These are phyloP conservation scores for Calvatia gigantea DNA, from an alignment of 768 basidiomycete species.

Conservation along the genomic window DNA sequence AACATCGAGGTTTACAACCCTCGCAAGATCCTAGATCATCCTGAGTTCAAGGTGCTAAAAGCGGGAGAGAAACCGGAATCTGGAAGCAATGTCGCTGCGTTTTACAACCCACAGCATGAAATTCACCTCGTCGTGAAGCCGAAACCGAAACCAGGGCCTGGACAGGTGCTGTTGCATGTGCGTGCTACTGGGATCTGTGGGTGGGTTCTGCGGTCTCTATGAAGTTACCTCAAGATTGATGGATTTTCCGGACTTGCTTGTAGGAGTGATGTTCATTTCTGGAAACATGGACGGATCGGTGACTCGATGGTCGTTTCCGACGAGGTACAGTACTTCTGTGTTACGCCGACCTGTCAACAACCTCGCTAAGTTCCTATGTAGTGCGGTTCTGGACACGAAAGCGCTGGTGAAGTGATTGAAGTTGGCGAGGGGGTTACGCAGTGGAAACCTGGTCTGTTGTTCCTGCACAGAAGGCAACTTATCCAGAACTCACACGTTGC, in stretches of 20 bases:
- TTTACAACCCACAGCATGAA: slow-evolving; percentile 61
- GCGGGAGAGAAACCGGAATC: slow-evolving; percentile 45
- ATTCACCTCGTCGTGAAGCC: slow-evolving; percentile 69
- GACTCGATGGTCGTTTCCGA: slow-evolving; percentile 70
- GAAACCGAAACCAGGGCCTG: slow-evolving; percentile 53
- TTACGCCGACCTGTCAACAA: neutral
- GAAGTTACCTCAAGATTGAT: neutral
- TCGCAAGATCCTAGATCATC: slow-evolving; percentile 51
- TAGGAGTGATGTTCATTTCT: slow-evolving; percentile 73
- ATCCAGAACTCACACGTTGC: neutral
- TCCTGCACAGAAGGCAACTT: neutral
- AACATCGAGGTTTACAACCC: slow-evolving; percentile 52
- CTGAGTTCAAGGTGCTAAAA: slow-evolving; percentile 50
- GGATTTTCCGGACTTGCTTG: neutral
- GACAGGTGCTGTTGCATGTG: slow-evolving; percentile 64
- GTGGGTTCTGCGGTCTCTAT: slow-evolving; percentile 41
- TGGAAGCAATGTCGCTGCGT: slow-evolving; percentile 56
- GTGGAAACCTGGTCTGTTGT: slow-evolving; percentile 51
- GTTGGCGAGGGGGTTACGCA: slow-evolving; percentile 63
- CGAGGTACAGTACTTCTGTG: slow-evolving; percentile 35
- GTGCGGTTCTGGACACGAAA: slow-evolving; percentile 72
- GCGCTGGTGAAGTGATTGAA: slow-evolving; percentile 63
- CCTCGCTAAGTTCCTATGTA: slow-evolving; percentile 18
- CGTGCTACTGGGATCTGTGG: slow-evolving; percentile 70
- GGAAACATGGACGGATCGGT: slow-evolving; percentile 67